Base-by-base conservation (phyloP, 257 asterid genomes). In the Nicotiana sylvestris region DNA sequence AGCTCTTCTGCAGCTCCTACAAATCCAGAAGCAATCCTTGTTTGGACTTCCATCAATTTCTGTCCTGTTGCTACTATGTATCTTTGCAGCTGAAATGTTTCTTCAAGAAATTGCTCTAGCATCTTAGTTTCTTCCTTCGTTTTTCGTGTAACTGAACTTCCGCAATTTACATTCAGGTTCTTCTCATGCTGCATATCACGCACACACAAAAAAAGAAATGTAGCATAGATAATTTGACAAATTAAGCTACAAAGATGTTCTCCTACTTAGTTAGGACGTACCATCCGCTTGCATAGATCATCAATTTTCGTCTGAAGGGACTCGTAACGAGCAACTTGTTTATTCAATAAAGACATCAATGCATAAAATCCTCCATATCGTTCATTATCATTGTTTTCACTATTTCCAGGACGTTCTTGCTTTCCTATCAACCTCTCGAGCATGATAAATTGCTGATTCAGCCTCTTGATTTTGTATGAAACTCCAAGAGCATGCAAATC, bases 401-500 rank as follows among this genome's bases (percentile, higher is more conserved):
- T 77, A 30, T 78, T 83, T 76, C 89, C 92, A 7, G 82, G 55
- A 70, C 87, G 87, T 82, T 90, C 97, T 86, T 85, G 92, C 81
- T 91, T 94, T 78, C 96, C 96, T 13, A 89, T 88, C 68, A 94
- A 76, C 85, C 95, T 88, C 86, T 96, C 99, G 15, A 96, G 98
- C 97, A 92, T 86, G 78, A 92, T 84, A 12, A 96, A 83, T 77
- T 94, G 98, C 85, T 96, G 99, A 88, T 90, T 93, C 66, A 96
- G 97, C 88, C 98, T 92, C 89, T 94, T 94, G 93, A 96, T 94
- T 92, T 94, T 96, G 89, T 91, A 94, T 0, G 95, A 87, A 67
- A 96, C 93, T 76, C 98, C 98, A 60, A 96, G 98, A 58, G 99
- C 96, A 82, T 94, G 95, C 61, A 96, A 89, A 87, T 96, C 97